phyloP scores from a whole-genome alignment of 495 filamentous ascomycete species.

The Ramalina intermedia region DNA sequence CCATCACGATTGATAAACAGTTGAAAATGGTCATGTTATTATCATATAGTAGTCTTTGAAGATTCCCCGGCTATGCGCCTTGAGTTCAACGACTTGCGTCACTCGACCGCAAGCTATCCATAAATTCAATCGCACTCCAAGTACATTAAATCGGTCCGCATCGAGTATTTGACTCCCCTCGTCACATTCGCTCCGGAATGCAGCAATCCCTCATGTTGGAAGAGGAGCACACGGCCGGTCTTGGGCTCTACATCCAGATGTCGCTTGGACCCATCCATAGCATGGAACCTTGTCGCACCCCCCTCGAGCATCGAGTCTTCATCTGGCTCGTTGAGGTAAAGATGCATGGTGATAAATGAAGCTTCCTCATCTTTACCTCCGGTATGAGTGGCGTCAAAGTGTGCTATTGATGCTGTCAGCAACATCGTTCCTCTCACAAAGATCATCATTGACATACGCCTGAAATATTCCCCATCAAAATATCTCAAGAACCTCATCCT shows the following conservation, averaged over 20 bases:
- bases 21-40: no score
- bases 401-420: constrained; percentile 29
- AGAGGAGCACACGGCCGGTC: constrained; percentile 56
- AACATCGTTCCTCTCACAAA: not conserved
- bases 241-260: constrained; percentile 53
- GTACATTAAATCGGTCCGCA: constrained; percentile 67
- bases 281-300: constrained; percentile 52
- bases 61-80: no score
- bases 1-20: no score
- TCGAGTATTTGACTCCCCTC: constrained; percentile 54
- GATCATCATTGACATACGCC: constrained; percentile 26
- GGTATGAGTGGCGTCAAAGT: constrained; percentile 55
- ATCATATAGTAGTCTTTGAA: no score
- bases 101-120: no score
- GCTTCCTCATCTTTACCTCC: constrained; percentile 39
- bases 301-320: constrained; percentile 29
- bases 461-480: constrained; percentile 58
- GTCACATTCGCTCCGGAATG: constrained; percentile 62
- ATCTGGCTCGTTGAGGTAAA: constrained; percentile 57
- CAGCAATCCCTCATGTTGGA: constrained; percentile 52
- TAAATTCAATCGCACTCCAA: no score
- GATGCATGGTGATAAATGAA: constrained; percentile 61
- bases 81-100: no score
- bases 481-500: constrained; percentile 68
- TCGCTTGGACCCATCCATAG: constrained; percentile 25